Conservation (phyloP, 2,329 filamentous ascomycete species). For the Aureobasidium sp. region DNA sequence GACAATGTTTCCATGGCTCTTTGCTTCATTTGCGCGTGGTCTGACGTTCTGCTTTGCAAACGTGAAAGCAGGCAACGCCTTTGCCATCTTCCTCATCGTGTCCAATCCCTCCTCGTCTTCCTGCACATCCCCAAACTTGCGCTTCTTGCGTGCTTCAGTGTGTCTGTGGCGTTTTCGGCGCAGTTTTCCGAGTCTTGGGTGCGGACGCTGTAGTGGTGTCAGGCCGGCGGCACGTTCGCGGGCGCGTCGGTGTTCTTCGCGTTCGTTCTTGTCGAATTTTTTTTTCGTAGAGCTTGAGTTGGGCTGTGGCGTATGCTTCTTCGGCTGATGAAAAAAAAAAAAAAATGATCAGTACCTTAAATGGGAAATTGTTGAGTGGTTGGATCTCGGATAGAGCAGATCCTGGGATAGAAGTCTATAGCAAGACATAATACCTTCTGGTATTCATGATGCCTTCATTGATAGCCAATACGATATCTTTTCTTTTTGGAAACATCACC, state of each 20-base stretch:
- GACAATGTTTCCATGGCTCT: background rate
- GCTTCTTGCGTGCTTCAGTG: background rate
- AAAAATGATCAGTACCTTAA: no score
- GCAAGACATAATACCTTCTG: no score
- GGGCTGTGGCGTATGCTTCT: background rate
- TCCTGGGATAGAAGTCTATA: no score
- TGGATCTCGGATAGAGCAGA: no score
- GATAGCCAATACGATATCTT: no score
- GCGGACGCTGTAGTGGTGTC: background rate
- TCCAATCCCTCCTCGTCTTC: background rate
- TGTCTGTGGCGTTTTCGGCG: background rate
- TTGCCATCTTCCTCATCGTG: background rate
- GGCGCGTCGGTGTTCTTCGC: background rate
- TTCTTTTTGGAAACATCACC: no score
- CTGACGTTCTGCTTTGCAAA: background rate
- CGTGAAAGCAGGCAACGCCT: background rate
- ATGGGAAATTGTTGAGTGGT: no score
- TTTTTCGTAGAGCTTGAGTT: background rate
- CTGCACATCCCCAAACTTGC: background rate
- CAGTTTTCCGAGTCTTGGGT: background rate
- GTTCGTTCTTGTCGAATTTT: background rate
- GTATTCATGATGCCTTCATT: no score
- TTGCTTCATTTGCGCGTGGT: background rate
- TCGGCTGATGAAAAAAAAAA: no score
- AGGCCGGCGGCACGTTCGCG: background rate